Conservation (phyloP, 169 alveolate species). For the Theileria orientalis region DNA sequence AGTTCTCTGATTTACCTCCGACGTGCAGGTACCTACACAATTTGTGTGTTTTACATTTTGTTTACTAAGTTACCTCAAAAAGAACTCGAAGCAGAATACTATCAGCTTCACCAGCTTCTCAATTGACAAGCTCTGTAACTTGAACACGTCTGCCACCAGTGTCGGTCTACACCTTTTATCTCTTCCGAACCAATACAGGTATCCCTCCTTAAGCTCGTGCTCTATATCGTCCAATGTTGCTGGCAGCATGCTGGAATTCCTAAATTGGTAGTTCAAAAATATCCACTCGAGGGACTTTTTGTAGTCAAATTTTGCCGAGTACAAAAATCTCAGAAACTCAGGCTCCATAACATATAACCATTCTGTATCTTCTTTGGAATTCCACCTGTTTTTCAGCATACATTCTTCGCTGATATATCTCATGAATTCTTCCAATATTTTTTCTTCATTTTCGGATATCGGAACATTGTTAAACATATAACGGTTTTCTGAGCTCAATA, state of each 20-base stretch:
- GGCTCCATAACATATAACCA: conserved; percentile 38
- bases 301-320: conserved; percentile 68
- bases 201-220: conserved; percentile 54
- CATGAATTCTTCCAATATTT: conserved; percentile 55
- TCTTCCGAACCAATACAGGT: conserved; percentile 71
- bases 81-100: conserved; percentile 34
- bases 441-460: conserved; percentile 61
- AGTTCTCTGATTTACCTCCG: conserved; percentile 66
- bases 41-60: neutral
- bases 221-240: conserved; percentile 60
- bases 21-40: conserved; percentile 58
- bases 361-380: neutral
- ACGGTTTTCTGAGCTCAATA: conserved; percentile 41
- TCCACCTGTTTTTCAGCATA: neutral
- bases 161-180: conserved; percentile 69
- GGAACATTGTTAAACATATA: conserved; percentile 63
- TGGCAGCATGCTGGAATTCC: conserved; percentile 58
- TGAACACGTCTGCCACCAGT: conserved; percentile 41
- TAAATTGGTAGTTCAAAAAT: conserved; percentile 57
- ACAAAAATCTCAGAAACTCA: conserved; percentile 62
- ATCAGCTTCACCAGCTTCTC: conserved; percentile 8
- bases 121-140: conserved; percentile 7
- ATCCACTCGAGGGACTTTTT: conserved; percentile 47
- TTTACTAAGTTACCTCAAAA: conserved; percentile 47
- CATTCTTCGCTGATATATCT: conserved; percentile 29